phyloP scores from a whole-genome alignment of 352 stramenopile species.

The Pythium periplocum region DNA sequence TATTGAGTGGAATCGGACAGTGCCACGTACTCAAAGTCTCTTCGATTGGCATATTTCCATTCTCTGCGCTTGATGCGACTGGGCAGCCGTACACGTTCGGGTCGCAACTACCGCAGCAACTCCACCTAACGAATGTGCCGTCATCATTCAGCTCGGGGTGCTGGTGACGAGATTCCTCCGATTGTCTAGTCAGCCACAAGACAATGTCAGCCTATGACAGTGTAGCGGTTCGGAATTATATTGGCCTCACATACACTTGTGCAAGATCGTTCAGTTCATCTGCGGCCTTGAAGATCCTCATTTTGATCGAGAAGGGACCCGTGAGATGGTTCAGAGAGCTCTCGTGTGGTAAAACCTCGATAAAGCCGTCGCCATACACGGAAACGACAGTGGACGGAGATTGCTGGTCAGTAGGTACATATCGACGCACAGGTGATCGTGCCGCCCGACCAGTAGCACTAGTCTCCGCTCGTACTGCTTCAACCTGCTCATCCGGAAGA shows the following conservation, averaged over 20 bases:
- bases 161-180: slow-evolving; percentile 39
- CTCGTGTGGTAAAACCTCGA: slow-evolving; percentile 5
- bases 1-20: too few species aligned
- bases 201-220: neutral
- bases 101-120: slow-evolving; percentile 51
- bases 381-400: slow-evolving; percentile 6
- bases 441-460: too few species aligned
- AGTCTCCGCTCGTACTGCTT: too few species aligned
- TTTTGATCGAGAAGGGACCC: slow-evolving; percentile 25
- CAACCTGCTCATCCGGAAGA: too few species aligned
- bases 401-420: too few species aligned
- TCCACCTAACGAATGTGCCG: slow-evolving; percentile 55
- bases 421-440: too few species aligned
- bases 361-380: slow-evolving; percentile 14
- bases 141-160: slow-evolving; percentile 49
- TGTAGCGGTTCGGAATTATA: too few species aligned
- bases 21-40: slow-evolving; percentile 9
- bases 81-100: slow-evolving; percentile 53
- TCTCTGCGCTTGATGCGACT: slow-evolving; percentile 9
- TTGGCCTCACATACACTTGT: too few species aligned
- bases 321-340: neutral
- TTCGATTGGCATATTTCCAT: slow-evolving; percentile 5
- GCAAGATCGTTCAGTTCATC: slow-evolving; percentile 21
- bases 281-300: slow-evolving; percentile 44
- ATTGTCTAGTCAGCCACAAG: slow-evolving; percentile 12